Conservation (phyloP, 305 asterid genomes). For the Solanum hybrid region DNA sequence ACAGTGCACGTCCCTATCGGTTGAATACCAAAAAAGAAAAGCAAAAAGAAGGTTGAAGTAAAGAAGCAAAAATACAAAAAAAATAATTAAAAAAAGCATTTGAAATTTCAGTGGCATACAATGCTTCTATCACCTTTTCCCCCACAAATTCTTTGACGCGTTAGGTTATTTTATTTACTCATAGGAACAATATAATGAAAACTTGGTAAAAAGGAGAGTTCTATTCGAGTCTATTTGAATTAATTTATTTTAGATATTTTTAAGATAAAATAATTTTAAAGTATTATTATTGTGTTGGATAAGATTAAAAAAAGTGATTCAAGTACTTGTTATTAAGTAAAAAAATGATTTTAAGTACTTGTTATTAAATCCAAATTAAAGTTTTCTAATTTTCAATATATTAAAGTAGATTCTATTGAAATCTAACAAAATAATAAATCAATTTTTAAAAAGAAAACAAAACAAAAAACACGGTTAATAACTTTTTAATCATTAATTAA, state of each 20-base stretch:
- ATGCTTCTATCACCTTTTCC: not conserved
- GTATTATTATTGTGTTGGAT: not conserved
- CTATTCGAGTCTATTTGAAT: not conserved
- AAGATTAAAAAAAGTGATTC: not conserved
- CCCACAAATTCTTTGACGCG: not conserved
- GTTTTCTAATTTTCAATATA: too few species aligned
- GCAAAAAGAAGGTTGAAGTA: not conserved
- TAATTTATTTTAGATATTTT: too few species aligned
- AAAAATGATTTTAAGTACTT: too few species aligned
- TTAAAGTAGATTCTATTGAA: too few species aligned
- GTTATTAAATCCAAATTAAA: not conserved
- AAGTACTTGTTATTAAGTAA: not conserved
- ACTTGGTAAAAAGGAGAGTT: not conserved
- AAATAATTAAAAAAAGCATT: not conserved
- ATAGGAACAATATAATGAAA: not conserved
- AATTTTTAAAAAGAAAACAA: too few species aligned
- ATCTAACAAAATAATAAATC: too few species aligned
- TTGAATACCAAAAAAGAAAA: not conserved
- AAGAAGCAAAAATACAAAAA: not conserved
- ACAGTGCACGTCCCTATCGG: not conserved
- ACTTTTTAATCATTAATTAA: not conserved
- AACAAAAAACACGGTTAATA: too few species aligned
- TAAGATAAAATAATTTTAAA: too few species aligned
- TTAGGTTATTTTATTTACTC: constrained; percentile 6
- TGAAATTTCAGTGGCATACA: not conserved